Conservation (phyloP, 257 asterid species). For the Paulownia fortunei region DNA sequence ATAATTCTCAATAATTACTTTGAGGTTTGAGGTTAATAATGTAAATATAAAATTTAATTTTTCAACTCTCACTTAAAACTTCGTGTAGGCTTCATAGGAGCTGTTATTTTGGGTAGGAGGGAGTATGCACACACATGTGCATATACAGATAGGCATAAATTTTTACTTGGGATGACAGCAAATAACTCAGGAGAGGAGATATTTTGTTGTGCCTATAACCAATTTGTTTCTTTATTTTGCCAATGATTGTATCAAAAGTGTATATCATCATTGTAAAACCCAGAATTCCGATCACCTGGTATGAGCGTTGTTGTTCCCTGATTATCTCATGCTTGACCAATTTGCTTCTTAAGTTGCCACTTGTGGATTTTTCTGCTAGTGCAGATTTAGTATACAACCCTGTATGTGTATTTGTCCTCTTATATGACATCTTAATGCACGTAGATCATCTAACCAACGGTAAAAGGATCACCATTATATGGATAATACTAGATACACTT, state of each 20-base stretch:
- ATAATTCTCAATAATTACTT: too few relatives aligned
- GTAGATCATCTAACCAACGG: slow-evolving; percentile 2
- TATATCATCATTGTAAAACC: not conserved
- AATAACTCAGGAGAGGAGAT: not conserved
- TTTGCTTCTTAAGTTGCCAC: not conserved
- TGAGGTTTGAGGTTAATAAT: too few relatives aligned
- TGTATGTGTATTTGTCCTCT: not conserved
- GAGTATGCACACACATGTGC: not conserved
- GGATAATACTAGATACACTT: not conserved
- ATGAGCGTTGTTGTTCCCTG: not conserved
- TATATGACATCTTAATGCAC: not conserved
- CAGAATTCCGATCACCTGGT: not conserved
- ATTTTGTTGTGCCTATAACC: not conserved
- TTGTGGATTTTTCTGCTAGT: not conserved
- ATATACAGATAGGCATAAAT: too few relatives aligned
- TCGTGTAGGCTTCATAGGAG: too few relatives aligned
- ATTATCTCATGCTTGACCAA: not conserved
- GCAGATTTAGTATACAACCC: slow-evolving; percentile 16
- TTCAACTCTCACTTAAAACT: too few relatives aligned
- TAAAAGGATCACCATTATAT: slow-evolving; percentile 12
- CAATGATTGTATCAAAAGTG: not conserved
- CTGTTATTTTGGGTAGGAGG: too few relatives aligned
- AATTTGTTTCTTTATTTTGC: too few relatives aligned
- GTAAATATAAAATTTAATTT: too few relatives aligned
- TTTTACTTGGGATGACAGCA: too few relatives aligned